These are phyloP conservation scores for Abrus precatorius DNA, from an alignment of 306 rosid genomes.

Conservation along the genomic window DNA sequence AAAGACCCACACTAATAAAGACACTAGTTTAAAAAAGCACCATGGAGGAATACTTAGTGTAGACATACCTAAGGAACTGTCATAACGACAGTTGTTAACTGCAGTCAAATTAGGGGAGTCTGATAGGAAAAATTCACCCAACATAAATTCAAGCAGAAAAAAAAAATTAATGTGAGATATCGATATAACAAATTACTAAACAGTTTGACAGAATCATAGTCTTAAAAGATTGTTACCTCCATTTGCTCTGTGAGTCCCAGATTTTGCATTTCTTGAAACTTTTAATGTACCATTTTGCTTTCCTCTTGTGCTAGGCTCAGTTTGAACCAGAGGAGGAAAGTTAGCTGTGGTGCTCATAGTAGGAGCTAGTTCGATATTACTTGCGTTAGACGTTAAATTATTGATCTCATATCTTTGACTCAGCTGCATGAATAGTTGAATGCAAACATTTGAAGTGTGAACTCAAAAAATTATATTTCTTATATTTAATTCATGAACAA, in stretches of 20 bases:
- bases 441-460: conserved; percentile 14
- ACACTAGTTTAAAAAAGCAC: conserved; percentile 5
- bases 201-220: conserved; percentile 21
- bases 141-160: conserved; percentile 22
- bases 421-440: conserved; percentile 57
- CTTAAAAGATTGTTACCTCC: conserved; percentile 50
- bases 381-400: conserved; percentile 43
- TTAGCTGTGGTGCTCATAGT: conserved; percentile 39
- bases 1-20: conserved; percentile 36
- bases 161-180: neutral
- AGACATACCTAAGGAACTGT: conserved; percentile 85
- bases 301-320: conserved; percentile 42
- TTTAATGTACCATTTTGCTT: conserved; percentile 54
- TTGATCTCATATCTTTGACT: conserved; percentile 50
- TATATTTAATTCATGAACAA: conserved; percentile 6
- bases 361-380: conserved; percentile 43
- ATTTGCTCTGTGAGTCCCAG: conserved; percentile 47
- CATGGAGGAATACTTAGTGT: neutral
- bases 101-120: conserved; percentile 54
- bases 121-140: conserved; percentile 34
- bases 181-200: conserved; percentile 6
- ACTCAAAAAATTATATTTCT: conserved; percentile 6
- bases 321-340: conserved; percentile 45
- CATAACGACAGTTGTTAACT: conserved; percentile 69
- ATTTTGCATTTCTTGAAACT: conserved; percentile 60